Conservation (phyloP, 495 filamentous ascomycete genomes). For the Xylaria bambusicola region DNA sequence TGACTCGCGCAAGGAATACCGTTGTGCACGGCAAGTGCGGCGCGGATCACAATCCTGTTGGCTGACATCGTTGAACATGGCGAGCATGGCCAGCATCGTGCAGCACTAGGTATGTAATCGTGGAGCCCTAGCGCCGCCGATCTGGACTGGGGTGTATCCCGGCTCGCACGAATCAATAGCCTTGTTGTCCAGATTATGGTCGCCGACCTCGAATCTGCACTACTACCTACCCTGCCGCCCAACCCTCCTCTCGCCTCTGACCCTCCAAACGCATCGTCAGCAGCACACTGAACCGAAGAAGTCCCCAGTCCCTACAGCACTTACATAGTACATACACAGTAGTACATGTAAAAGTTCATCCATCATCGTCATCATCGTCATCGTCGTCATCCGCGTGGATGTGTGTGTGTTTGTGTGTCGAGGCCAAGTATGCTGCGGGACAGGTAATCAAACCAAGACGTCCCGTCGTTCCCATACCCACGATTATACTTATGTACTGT, state of each 20-base stretch:
- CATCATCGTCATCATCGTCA: not conserved
- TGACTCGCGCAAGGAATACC: slow-evolving; percentile 24
- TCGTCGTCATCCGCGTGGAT: not conserved
- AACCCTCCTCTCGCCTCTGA: not conserved
- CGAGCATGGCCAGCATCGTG: slow-evolving; percentile 3
- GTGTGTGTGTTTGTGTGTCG: no score
- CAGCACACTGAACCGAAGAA: no score
- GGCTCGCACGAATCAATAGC: slow-evolving; percentile 19
- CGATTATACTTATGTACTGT: no score
- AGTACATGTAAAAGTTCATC: no score
- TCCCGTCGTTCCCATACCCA: no score
- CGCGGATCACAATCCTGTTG: slow-evolving; percentile 23
- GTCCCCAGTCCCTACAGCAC: no score
- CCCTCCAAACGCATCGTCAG: not conserved
- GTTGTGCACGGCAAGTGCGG: slow-evolving; percentile 19
- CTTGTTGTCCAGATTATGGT: slow-evolving; percentile 16
- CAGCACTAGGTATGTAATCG: slow-evolving; percentile 17
- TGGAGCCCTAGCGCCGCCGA: slow-evolving; percentile 19
- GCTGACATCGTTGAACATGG: slow-evolving; percentile 15
- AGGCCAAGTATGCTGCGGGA: not conserved
- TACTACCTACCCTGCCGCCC: slow-evolving; percentile 16
- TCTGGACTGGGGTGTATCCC: slow-evolving; percentile 15
- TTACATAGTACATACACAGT: no score
- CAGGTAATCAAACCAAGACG: slow-evolving; percentile 12
- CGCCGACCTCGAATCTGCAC: slow-evolving; percentile 20